phyloP scores from a whole-genome alignment of 768 basidiomycete genomes.

The Dioszegia hungarica region DNA sequence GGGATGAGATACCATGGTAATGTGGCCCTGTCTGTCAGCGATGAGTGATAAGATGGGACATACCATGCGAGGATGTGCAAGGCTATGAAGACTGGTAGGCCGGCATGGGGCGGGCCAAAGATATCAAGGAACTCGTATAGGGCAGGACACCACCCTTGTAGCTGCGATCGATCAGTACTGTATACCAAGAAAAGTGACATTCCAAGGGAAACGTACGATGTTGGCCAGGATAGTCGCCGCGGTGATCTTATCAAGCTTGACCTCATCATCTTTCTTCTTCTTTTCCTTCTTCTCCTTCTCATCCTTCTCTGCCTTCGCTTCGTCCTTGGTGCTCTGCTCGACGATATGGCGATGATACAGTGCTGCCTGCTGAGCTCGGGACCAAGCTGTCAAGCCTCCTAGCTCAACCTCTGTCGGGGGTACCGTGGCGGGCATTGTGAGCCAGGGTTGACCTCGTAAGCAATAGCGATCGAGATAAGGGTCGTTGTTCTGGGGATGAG shows the following conservation, averaged over 20 bases:
- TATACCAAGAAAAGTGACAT: not conserved
- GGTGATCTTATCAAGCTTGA: slow-evolving; percentile 18
- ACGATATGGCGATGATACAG: slow-evolving; percentile 25
- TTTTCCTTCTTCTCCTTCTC: slow-evolving; percentile 12
- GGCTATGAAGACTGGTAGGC: slow-evolving; percentile 14
- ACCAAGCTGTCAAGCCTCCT: slow-evolving; percentile 25
- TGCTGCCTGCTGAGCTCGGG: slow-evolving; percentile 28
- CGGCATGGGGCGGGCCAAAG: slow-evolving; percentile 25
- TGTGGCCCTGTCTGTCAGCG: not conserved
- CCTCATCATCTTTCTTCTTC: slow-evolving; percentile 21
- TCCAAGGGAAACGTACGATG: not conserved
- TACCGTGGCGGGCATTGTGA: not conserved
- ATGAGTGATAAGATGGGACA: not conserved
- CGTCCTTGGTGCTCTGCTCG: slow-evolving; percentile 21
- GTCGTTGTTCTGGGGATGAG: too few species aligned
- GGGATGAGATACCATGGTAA: slow-evolving; percentile 34
- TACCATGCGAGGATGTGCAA: slow-evolving; percentile 29
- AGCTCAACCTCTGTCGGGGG: slow-evolving; percentile 16
- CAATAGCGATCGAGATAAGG: too few species aligned
- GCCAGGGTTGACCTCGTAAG: too few species aligned
- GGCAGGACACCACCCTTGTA: slow-evolving; percentile 28
- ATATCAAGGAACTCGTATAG: slow-evolving; percentile 23
- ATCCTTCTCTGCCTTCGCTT: slow-evolving; percentile 12
- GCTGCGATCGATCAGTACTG: slow-evolving; percentile 11
- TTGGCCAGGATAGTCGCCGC: slow-evolving; percentile 8